Conservation (phyloP, 805 yeast species). For the Naumovozyma baii region DNA sequence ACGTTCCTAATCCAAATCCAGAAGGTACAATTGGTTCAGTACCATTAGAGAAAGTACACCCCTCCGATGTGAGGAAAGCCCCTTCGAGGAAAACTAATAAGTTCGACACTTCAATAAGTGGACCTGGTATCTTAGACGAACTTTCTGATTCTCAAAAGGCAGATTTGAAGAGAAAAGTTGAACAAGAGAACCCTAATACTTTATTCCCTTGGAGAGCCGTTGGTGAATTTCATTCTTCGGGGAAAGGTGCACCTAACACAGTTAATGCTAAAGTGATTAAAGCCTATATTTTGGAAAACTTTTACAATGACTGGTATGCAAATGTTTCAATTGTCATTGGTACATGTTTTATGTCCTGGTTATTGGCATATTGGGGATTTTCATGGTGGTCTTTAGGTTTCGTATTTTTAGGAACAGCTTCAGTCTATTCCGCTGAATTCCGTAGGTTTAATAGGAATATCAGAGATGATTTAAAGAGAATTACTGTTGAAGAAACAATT, state of each 20-base stretch:
- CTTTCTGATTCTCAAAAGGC: conserved; percentile 8
- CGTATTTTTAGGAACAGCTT: conserved; percentile 50
- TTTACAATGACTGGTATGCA: conserved; percentile 64
- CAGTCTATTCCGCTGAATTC: conserved; percentile 63
- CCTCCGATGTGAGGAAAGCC: conserved; percentile 12
- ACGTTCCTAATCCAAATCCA: conserved; percentile 18
- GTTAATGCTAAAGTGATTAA: conserved; percentile 35
- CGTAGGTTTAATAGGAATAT: conserved; percentile 67
- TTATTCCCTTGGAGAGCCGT: conserved; percentile 33
- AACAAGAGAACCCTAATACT: conserved; percentile 8
- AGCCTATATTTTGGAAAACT: conserved; percentile 56
- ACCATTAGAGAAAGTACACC: conserved; percentile 24
- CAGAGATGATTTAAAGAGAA: conserved; percentile 66
- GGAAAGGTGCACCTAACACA: conserved; percentile 9
- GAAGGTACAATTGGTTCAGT: conserved; percentile 24
- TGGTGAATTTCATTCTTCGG: conserved; percentile 23
- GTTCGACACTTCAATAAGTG: conserved; percentile 25
- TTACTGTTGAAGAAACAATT: conserved; percentile 51
- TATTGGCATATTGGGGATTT: conserved; percentile 50
- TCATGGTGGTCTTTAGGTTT: conserved; percentile 55
- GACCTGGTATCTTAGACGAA: conserved; percentile 15
- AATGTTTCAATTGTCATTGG: conserved; percentile 57
- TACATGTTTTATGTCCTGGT: conserved; percentile 65
- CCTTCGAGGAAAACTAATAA: conserved; percentile 22
- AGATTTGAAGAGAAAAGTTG: conserved; percentile 8